Conservation (phyloP, 495 filamentous ascomycete species). For the Penicillium canariense region DNA sequence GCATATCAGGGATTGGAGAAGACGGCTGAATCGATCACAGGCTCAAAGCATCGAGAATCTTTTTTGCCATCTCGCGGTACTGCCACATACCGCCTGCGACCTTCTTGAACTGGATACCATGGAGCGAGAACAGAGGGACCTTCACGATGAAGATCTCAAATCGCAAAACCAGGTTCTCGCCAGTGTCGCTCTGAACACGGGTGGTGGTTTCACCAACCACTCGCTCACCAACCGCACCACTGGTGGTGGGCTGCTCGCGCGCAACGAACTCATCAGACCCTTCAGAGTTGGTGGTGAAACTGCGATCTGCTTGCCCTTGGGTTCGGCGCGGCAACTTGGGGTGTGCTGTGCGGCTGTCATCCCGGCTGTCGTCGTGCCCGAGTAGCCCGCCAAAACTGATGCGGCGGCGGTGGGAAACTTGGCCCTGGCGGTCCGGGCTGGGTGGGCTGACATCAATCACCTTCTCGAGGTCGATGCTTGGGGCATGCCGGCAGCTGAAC, state of each 20-base stretch:
- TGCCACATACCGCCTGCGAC: constrained; percentile 95
- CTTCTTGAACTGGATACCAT: constrained; percentile 98
- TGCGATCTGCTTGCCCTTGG: constrained; percentile 58
- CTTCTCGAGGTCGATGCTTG: constrained; percentile 83
- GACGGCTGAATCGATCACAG: constrained; percentile 48
- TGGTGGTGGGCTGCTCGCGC: constrained; percentile 33
- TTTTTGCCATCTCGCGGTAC: constrained; percentile 96
- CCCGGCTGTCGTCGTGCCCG: constrained; percentile 55
- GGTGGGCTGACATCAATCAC: constrained; percentile 57
- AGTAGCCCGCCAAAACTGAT: constrained; percentile 80
- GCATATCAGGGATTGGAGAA: neutral
- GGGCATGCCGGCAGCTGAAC: constrained; percentile 82
- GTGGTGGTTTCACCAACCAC: constrained; percentile 78
- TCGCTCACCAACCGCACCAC: constrained; percentile 38
- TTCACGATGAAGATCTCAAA: constrained; percentile 99
- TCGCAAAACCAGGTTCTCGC: constrained; percentile 72
- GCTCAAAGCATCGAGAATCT: constrained; percentile 83
- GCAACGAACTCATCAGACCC: constrained; percentile 69
- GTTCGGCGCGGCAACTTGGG: constrained; percentile 34
- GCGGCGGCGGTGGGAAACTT: constrained; percentile 64
- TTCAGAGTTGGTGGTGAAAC: constrained; percentile 74
- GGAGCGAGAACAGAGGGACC: constrained; percentile 86
- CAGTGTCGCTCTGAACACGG: constrained; percentile 81
- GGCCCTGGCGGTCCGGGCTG: constrained; percentile 53
- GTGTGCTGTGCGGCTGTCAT: constrained; percentile 31